Evolutionary conservation across 768 basidiomycete species (phyloP).

Genomic region (Phanerochaete carnosa): DNA sequence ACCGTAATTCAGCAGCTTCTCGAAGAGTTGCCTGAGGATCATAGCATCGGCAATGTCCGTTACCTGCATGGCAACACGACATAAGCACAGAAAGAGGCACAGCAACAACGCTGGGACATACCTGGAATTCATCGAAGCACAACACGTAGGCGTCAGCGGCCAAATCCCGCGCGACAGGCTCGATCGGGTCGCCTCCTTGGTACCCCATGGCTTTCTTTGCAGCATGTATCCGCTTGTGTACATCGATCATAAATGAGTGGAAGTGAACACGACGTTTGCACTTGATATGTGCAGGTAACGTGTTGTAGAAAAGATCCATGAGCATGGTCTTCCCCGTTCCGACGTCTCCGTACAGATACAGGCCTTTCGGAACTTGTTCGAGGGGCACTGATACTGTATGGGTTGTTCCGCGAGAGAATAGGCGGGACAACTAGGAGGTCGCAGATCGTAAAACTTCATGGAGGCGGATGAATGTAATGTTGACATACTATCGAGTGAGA

Average conservation of each 20-base stretch:
- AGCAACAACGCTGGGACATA: slow-evolving; percentile 31
- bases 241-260: slow-evolving; percentile 99
- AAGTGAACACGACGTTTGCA: slow-evolving; percentile 92
- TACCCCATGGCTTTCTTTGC: slow-evolving; percentile 71
- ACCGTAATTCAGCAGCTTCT: slow-evolving; percentile 81
- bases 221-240: slow-evolving; percentile 88
- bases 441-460: neutral
- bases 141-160: slow-evolving; percentile 82
- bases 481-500: slow-evolving; percentile 31
- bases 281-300: slow-evolving; percentile 62
- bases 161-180: slow-evolving; percentile 83
- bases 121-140: slow-evolving; percentile 99
- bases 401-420: slow-evolving; percentile 26
- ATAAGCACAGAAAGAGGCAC: neutral
- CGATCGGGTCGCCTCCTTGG: slow-evolving; percentile 75
- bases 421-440: slow-evolving; percentile 21
- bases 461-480: neutral
- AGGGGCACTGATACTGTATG: slow-evolving; percentile 33
- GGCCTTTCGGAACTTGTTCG: slow-evolving; percentile 68
- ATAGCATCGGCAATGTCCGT: slow-evolving; percentile 98
- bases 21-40: slow-evolving; percentile 89
- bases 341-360: slow-evolving; percentile 95
- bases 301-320: slow-evolving; percentile 95
- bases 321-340: slow-evolving; percentile 99
- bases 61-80: slow-evolving; percentile 43